phyloP scores from a whole-genome alignment of 306 rosid genomes.

The Potentilla sterilis region DNA sequence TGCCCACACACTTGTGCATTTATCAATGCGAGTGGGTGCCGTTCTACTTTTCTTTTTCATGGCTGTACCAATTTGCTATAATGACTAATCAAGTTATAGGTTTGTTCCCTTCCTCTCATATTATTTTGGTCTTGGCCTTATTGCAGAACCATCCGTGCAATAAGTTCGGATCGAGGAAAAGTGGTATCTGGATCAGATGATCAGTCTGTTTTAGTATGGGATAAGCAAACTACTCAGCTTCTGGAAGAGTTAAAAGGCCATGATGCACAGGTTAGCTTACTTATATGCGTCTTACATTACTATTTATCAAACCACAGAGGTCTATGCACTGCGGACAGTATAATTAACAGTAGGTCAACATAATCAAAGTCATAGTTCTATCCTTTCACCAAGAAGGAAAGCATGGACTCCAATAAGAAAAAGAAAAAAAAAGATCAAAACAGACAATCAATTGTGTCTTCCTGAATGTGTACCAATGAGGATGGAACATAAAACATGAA shows the following conservation, averaged over 20 bases:
- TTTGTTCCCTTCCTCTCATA: slow-evolving; percentile 11
- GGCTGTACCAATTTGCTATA: not conserved
- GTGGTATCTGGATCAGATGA: slow-evolving; percentile 98
- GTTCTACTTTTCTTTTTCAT: not conserved
- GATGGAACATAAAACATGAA: too few relatives aligned
- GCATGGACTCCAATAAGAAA: too few relatives aligned
- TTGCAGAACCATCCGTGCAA: slow-evolving; percentile 85
- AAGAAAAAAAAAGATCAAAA: too few relatives aligned
- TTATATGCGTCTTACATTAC: slow-evolving; percentile 7
- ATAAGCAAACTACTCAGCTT: slow-evolving; percentile 94
- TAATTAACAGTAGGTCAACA: not conserved
- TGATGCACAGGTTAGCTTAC: slow-evolving; percentile 71
- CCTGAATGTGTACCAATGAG: too few relatives aligned
- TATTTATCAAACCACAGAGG: not conserved
- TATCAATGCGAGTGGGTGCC: not conserved
- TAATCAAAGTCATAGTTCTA: too few relatives aligned
- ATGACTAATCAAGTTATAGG: not conserved
- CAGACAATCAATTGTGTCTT: too few relatives aligned
- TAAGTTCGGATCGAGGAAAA: slow-evolving; percentile 90
- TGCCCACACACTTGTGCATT: not conserved
- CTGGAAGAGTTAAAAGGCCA: slow-evolving; percentile 98
- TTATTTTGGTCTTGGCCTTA: slow-evolving; percentile 30
- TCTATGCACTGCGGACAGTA: not conserved
- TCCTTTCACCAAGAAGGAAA: too few relatives aligned
- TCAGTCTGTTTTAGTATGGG: slow-evolving; percentile 90